A percentile compares a stretch with the other conserved stretches of the same genome.
Evolutionary conservation across 306 rosid species (phyloP).

Genomic region (Dicorynia guianensis): DNA sequence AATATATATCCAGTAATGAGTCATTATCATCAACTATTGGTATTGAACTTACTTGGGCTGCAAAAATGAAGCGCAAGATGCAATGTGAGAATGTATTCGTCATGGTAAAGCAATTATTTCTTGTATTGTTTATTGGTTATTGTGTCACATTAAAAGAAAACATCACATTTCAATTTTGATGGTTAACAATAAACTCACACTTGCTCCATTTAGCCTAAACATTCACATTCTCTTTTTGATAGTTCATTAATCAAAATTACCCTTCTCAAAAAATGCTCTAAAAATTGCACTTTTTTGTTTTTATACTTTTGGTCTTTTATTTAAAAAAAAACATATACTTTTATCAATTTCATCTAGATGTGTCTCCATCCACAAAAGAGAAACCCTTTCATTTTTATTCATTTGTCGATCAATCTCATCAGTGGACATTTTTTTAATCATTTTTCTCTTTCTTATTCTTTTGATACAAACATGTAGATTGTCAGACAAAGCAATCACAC

Average conservation of each 20-base stretch:
- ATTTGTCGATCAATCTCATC: no score
- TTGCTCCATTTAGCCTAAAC: not conserved
- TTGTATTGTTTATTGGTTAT: slow-evolving; percentile 8
- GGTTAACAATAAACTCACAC: slow-evolving; percentile 34
- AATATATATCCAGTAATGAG: slow-evolving; percentile 90
- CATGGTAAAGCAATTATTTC: slow-evolving; percentile 9
- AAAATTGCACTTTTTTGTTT: no score
- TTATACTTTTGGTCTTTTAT: no score
- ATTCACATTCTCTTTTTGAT: slow-evolving; percentile 29
- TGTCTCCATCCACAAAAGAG: no score
- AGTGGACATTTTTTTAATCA: slow-evolving; percentile 20
- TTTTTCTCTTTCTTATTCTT: slow-evolving; percentile 39
- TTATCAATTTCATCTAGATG: no score
- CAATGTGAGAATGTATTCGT: slow-evolving; percentile 10
- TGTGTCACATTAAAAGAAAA: no score
- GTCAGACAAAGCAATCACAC: slow-evolving; percentile 54
- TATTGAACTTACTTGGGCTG: slow-evolving; percentile 91
- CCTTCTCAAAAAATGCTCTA: not conserved
- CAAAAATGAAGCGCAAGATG: slow-evolving; percentile 47
- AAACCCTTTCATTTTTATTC: no score
- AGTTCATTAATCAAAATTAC: slow-evolving; percentile 25
- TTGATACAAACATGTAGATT: slow-evolving; percentile 40
- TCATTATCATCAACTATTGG: slow-evolving; percentile 93
- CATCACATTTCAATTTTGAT: no score
- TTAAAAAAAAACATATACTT: no score